Base-by-base conservation (phyloP, 768 basidiomycete genomes). In the Grammothele lineata region DNA sequence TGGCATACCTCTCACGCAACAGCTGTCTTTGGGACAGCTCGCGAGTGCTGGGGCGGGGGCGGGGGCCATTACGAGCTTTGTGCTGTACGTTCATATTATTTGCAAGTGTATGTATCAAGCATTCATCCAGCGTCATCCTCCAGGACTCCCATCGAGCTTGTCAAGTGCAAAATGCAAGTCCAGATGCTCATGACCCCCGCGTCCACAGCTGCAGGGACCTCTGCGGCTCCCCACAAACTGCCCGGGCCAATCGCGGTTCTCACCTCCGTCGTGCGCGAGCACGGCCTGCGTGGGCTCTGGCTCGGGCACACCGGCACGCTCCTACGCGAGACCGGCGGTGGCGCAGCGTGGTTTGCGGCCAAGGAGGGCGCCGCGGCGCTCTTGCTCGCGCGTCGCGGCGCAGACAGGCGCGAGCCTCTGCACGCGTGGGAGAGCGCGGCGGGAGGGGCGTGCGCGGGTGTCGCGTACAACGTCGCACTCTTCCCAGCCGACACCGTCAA, bases 131-230 rank as follows among this genome's bases (percentile, higher is more conserved):
- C 36, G 11, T 39, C 34, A 30, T 32, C 18, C 15, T 36, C 8
- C 57, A 92, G 90, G 23, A 96, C 93, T 0, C 94, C 94, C 1
- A 85, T 97, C 47, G 94, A 96, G 59, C 83, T 96, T 40, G 80
- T 97, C 48, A 96, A 98, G 68, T 96, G 92, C 71, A 91, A 92
- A 65, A 95, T 97, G 92, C 94, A 96, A 65, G 94, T 96, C 2
- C 92, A 95, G 62, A 85, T 91, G 79, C 80, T 95, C 18, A 68
- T 74, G 17, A 49, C 66, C 2, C 46, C 67, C 7, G 46, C 48
- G 23, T 19, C 59, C 17, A 19, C 47, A 4, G 17, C 41, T 9
- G 35, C 61, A n/a, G 45, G 54, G 1, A 19, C 61, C 40, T 22
- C 47, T 15, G 39, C 61, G 15, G 49, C 55, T 1, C 19, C 61